Percentiles rank a stretch among this genome's conserved stretches.
Evolutionary conservation across 169 alveolate species (phyloP).

Genomic region (Prorocentrum cordatum): DNA sequence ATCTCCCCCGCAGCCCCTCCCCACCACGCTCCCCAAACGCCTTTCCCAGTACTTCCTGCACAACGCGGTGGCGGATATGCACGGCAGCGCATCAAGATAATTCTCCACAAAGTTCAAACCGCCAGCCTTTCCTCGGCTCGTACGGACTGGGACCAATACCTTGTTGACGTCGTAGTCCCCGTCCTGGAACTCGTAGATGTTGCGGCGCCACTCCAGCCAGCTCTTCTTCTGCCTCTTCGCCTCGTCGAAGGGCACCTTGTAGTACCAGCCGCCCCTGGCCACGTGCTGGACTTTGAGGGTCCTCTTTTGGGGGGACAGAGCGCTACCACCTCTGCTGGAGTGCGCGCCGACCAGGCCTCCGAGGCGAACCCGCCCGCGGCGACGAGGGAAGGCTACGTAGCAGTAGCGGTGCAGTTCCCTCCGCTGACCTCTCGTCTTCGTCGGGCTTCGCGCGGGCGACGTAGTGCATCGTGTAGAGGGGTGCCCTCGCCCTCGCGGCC

Average conservation of each 20-base stretch:
- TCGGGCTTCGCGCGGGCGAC: conserved; percentile 36
- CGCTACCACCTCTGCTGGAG: too few relatives aligned
- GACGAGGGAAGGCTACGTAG: too few relatives aligned
- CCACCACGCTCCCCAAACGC: too few relatives aligned
- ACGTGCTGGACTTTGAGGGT: conserved; percentile 26
- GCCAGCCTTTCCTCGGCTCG: conserved; percentile 42
- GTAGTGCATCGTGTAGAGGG: background rate
- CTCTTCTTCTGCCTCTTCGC: conserved; percentile 36
- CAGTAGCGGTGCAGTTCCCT: too few relatives aligned
- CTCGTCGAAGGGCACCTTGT: conserved; percentile 35
- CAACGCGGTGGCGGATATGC: conserved; percentile 8
- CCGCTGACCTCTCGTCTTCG: conserved; percentile 45
- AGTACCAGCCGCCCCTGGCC: conserved; percentile 10
- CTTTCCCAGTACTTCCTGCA: too few relatives aligned
- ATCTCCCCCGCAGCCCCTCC: too few relatives aligned
- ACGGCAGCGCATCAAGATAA: conserved; percentile 6
- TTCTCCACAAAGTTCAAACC: conserved; percentile 31
- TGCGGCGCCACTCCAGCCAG: conserved; percentile 24
- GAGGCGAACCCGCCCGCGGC: too few relatives aligned
- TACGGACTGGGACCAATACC: conserved; percentile 19
- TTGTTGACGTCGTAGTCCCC: conserved; percentile 32
- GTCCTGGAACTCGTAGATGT: conserved; percentile 33
- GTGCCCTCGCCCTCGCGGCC: background rate
- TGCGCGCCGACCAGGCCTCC: too few relatives aligned
- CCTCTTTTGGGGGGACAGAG: too few relatives aligned